Conservation (phyloP, 2,329 filamentous ascomycete genomes). For the Colletotrichum sojae region DNA sequence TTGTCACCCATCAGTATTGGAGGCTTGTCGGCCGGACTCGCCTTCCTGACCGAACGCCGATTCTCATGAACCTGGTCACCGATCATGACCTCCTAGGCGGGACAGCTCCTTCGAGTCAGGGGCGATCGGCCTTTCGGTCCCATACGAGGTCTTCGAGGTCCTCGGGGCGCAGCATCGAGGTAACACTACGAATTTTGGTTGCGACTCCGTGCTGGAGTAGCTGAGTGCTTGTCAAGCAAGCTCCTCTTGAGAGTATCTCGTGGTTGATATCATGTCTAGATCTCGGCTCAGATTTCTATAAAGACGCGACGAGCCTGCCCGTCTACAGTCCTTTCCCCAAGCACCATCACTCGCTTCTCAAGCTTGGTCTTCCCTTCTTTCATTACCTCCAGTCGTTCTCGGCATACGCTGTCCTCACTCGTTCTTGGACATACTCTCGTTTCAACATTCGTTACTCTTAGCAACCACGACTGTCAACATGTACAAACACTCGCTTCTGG, state of each 20-base stretch:
- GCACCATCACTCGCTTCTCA: conserved; percentile 34
- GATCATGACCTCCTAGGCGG: conserved; percentile 28
- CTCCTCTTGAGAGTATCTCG: conserved; percentile 9
- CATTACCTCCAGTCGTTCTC: conserved; percentile 27
- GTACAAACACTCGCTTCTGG: conserved; percentile 35
- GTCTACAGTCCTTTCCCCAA: background rate
- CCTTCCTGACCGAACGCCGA: conserved; percentile 13
- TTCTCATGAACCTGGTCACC: background rate
- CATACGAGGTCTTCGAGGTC: conserved; percentile 6
- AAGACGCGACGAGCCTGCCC: conserved; percentile 18
- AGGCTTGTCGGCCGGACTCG: background rate
- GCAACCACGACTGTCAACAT: conserved; percentile 11
- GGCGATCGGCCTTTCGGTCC: conserved; percentile 19
- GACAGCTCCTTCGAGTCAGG: conserved; percentile 20
- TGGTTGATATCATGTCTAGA: background rate
- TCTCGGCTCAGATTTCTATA: conserved; percentile 27
- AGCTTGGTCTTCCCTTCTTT: conserved; percentile 21
- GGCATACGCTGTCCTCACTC: conserved; percentile 11
- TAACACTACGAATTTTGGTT: conserved; percentile 17
- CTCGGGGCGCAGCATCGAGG: conserved; percentile 23
- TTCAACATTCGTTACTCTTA: conserved; percentile 28
- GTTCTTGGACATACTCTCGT: conserved; percentile 18
- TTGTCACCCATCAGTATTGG: background rate
- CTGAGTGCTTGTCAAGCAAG: background rate
- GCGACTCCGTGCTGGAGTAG: conserved; percentile 2